These are phyloP conservation scores for Pseudoscleropodium purum DNA, from an alignment of 225 moss, liverwort and hornwort species.

Conservation along the genomic window DNA sequence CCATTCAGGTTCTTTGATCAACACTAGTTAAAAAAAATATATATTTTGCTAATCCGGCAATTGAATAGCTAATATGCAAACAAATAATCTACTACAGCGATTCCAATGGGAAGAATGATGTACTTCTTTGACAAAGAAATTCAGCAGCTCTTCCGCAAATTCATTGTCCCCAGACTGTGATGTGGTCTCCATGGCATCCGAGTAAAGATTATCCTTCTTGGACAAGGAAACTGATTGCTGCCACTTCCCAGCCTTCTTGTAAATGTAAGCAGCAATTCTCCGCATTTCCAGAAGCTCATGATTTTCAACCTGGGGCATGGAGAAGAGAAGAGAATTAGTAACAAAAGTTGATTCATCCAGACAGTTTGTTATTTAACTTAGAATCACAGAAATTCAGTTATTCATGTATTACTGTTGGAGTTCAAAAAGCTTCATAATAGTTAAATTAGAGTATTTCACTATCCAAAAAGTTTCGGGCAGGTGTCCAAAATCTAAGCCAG, in stretches of 20 bases:
- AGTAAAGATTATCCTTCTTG: slow-evolving; percentile 76
- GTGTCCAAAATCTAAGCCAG: not conserved
- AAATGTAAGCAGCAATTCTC: slow-evolving; percentile 83
- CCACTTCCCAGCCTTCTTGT: slow-evolving; percentile 90
- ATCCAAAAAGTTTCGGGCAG: not conserved
- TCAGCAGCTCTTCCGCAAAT: slow-evolving; percentile 78
- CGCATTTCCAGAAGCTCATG: slow-evolving; percentile 89
- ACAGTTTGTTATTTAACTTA: not conserved
- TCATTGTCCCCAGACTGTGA: slow-evolving; percentile 85
- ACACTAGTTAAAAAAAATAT: not conserved
- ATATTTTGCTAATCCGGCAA: not conserved
- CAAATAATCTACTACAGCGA: not conserved
- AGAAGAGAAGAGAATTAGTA: not conserved
- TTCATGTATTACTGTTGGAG: not conserved
- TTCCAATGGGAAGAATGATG: not conserved
- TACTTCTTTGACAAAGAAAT: slow-evolving; percentile 81
- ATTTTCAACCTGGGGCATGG: slow-evolving; percentile 55
- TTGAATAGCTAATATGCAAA: not conserved
- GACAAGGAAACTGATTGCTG: slow-evolving; percentile 81
- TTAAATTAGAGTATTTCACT: too few species aligned
- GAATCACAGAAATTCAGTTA: not conserved
- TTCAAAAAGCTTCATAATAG: not conserved
- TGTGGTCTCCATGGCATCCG: slow-evolving; percentile 90
- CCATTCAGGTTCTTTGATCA: not conserved
- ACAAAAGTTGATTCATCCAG: not conserved